Evolutionary conservation across 2,329 filamentous ascomycete genomes (phyloP).

Genomic region (Penicillium sclerotigenum): DNA sequence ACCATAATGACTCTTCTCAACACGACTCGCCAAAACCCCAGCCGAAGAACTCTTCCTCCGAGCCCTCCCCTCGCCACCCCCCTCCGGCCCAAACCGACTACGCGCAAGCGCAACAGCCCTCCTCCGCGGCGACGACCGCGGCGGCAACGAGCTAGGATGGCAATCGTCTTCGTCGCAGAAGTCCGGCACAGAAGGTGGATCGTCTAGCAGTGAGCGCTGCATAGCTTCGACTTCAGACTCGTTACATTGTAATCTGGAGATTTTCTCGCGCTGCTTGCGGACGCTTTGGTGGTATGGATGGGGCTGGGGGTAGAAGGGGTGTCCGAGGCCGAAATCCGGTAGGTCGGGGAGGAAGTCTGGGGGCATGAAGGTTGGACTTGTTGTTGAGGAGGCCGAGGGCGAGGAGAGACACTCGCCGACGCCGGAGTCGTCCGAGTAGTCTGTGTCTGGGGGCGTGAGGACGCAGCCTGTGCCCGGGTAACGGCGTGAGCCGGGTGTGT

Average conservation of each 20-base stretch:
- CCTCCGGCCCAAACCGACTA: constrained; percentile 28
- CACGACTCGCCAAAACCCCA: constrained; percentile 26
- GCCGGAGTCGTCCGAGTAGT: constrained; percentile 35
- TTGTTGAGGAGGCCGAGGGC: constrained; percentile 52
- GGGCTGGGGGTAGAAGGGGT: background rate
- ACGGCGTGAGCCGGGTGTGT: constrained; percentile 7
- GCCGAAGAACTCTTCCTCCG: constrained; percentile 32
- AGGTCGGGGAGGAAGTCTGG: constrained; percentile 18
- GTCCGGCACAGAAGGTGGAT: background rate
- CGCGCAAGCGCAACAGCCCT: constrained; percentile 29
- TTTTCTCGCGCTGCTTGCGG: constrained; percentile 39
- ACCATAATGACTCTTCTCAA: constrained; percentile 35
- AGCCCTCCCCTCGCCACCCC: constrained; percentile 8
- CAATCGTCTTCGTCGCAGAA: constrained; percentile 31
- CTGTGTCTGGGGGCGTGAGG: constrained; percentile 39
- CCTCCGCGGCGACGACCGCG: constrained; percentile 32
- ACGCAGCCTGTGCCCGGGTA: constrained; percentile 23
- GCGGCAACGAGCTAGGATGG: constrained; percentile 40
- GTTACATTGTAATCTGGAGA: constrained; percentile 42
- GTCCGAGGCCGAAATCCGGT: background rate
- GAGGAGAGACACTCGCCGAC: constrained; percentile 47
- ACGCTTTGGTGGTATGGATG: constrained; percentile 21
- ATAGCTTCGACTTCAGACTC: constrained; percentile 37
- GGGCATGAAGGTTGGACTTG: constrained; percentile 32
- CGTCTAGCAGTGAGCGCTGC: constrained; percentile 1